Conservation (phyloP, 768 basidiomycete genomes). For the Fibroporia radiculosa region DNA sequence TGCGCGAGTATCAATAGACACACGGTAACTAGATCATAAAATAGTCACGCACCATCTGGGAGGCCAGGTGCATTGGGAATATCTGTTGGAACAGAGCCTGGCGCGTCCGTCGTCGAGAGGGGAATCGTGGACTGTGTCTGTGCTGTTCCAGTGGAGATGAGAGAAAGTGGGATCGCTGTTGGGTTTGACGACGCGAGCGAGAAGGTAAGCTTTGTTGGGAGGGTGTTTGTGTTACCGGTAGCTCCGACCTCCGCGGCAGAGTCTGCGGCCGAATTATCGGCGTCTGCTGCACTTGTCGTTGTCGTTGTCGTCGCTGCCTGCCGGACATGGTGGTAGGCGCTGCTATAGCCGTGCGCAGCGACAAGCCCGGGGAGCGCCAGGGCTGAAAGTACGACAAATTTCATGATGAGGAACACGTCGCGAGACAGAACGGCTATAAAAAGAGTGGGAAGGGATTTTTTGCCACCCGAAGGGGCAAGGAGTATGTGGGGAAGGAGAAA, state of each 20-base stretch:
- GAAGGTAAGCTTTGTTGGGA: slow-evolving; percentile 17
- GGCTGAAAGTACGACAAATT: slow-evolving; percentile 22
- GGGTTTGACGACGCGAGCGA: slow-evolving; percentile 25
- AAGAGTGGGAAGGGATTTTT: slow-evolving; percentile 3
- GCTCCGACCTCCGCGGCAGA: not conserved
- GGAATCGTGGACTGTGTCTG: slow-evolving; percentile 22
- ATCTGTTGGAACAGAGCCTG: slow-evolving; percentile 31
- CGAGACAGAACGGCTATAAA: not conserved
- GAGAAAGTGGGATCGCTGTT: slow-evolving; percentile 26
- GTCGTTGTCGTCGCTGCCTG: slow-evolving; percentile 11
- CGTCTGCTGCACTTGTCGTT: slow-evolving; percentile 4
- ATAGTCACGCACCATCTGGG: slow-evolving; percentile 35
- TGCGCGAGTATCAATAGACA: not conserved
- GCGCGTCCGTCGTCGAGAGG: slow-evolving; percentile 26
- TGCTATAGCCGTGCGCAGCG: slow-evolving; percentile 26
- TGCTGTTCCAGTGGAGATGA: slow-evolving; percentile 19
- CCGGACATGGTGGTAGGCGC: slow-evolving; percentile 17
- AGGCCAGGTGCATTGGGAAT: slow-evolving; percentile 53
- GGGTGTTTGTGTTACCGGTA: not conserved
- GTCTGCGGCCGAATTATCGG: slow-evolving; percentile 5
- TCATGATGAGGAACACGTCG: slow-evolving; percentile 18
- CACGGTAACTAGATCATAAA: not conserved
- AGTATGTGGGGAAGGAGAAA: not conserved
- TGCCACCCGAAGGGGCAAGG: slow-evolving; percentile 8
- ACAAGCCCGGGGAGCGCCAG: slow-evolving; percentile 32